These are phyloP conservation scores for Lepiota subincarnata DNA, from an alignment of 768 basidiomycete species.

Conservation along the genomic window DNA sequence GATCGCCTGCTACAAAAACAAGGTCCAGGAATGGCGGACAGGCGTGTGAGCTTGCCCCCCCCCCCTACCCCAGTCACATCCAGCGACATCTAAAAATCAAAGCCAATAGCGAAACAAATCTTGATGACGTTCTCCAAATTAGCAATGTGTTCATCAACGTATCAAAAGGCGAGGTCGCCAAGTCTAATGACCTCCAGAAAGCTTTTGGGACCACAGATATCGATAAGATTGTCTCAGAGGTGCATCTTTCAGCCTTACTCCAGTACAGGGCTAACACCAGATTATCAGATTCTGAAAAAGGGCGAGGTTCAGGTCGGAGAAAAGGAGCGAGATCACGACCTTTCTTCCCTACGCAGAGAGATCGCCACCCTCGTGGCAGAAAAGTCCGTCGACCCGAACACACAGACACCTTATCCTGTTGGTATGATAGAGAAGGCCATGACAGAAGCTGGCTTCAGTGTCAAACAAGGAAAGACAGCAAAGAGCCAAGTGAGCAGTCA, in stretches of 20 bases:
- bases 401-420: conserved; percentile 86
- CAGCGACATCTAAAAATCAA: background rate
- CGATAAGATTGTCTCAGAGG: conserved; percentile 77
- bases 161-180: conserved; percentile 92
- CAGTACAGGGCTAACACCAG: background rate
- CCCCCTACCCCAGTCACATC: background rate
- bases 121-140: conserved; percentile 96
- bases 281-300: conserved; percentile 81
- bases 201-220: conserved; percentile 79
- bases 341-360: conserved; percentile 76
- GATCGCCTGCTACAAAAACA: conserved; percentile 99
- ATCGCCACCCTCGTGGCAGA: conserved; percentile 93
- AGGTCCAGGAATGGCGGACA: conserved; percentile 93
- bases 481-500: conserved; percentile 78
- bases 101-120: conserved; percentile 69
- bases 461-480: conserved; percentile 83
- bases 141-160: conserved; percentile 95
- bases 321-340: conserved; percentile 92
- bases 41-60: conserved; percentile 60
- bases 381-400: conserved; percentile 92
- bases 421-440: conserved; percentile 98
- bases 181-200: conserved; percentile 85
- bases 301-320: conserved; percentile 97
- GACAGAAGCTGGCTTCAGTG: conserved; percentile 90
- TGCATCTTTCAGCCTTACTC: conserved; percentile 22